phyloP scores from a whole-genome alignment of 106 monocot species.

The Apostasia shenzhenica region DNA sequence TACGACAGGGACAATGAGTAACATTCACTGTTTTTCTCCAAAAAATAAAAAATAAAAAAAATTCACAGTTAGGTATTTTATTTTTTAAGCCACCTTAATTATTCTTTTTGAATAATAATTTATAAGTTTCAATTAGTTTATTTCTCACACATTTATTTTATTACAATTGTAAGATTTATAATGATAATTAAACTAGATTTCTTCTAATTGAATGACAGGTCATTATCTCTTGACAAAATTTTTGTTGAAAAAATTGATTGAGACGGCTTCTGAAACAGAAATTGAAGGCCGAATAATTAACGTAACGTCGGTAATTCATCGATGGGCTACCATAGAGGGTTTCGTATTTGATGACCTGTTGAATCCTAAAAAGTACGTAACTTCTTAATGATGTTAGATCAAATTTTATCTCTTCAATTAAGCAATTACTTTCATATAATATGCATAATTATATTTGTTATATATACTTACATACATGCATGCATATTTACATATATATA shows the following conservation, averaged over 20 bases:
- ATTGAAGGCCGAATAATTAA: slow-evolving; percentile 53
- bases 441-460: background rate
- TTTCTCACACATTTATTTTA: background rate
- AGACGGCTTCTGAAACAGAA: slow-evolving; percentile 29
- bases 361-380: slow-evolving; percentile 15
- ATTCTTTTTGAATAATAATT: no score
- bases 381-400: background rate
- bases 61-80: no score
- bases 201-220: slow-evolving; percentile 20
- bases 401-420: no score
- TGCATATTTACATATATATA: no score
- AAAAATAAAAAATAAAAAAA: no score
- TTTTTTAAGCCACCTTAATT: no score
- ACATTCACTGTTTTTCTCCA: no score
- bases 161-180: background rate
- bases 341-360: slow-evolving; percentile 22
- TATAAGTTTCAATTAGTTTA: background rate
- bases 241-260: slow-evolving; percentile 44
- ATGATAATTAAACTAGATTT: background rate
- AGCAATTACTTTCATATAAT: no score
- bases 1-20: no score
- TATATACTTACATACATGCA: background rate
- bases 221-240: slow-evolving; percentile 47
- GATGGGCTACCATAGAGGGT: slow-evolving; percentile 25
- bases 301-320: slow-evolving; percentile 45